Conservation (phyloP, 371 early-diverging fungal genomes). For the Apophysomyces sp. region DNA sequence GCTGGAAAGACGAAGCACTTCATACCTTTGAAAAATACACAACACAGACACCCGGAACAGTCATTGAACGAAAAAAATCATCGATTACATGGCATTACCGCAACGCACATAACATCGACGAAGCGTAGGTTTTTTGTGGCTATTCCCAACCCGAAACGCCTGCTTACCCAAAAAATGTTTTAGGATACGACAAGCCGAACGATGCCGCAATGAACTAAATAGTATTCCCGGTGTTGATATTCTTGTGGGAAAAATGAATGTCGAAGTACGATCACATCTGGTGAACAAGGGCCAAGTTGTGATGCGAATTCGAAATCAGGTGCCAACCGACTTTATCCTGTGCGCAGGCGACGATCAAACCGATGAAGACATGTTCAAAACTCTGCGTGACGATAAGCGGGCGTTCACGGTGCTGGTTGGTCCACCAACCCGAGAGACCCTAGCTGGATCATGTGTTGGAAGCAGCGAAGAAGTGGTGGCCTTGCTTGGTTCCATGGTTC, state of each 20-base stretch:
- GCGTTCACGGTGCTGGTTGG: conserved; percentile 38
- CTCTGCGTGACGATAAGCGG: conserved; percentile 27
- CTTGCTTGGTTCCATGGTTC: conserved; percentile 13
- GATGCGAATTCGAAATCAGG: conserved; percentile 55
- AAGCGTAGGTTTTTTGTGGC: conserved; percentile 51
- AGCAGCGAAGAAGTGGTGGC: conserved; percentile 37
- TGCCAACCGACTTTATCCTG: conserved; percentile 75
- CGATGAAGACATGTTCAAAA: conserved; percentile 95
- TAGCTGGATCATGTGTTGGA: conserved; percentile 31
- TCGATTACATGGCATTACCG: conserved; percentile 94
- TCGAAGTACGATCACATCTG: conserved; percentile 85
- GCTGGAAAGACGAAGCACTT: conserved; percentile 87
- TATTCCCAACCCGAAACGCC: neutral
- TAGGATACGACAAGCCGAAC: conserved; percentile 67
- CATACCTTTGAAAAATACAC: conserved; percentile 89
- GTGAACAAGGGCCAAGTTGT: conserved; percentile 95
- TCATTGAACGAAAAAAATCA: conserved; percentile 84
- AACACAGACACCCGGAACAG: conserved; percentile 87
- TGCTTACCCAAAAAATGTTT: neutral
- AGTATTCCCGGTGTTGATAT: conserved; percentile 90
- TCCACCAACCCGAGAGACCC: conserved; percentile 30
- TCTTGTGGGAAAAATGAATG: conserved; percentile 94
- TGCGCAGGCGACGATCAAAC: conserved; percentile 97
- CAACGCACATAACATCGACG: conserved; percentile 50
- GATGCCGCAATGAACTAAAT: conserved; percentile 81